A percentile compares a stretch with the other conserved stretches of the same genome.
Evolutionary conservation across 345 rosid species (phyloP).

Genomic region (Eucalyptus marginata): DNA sequence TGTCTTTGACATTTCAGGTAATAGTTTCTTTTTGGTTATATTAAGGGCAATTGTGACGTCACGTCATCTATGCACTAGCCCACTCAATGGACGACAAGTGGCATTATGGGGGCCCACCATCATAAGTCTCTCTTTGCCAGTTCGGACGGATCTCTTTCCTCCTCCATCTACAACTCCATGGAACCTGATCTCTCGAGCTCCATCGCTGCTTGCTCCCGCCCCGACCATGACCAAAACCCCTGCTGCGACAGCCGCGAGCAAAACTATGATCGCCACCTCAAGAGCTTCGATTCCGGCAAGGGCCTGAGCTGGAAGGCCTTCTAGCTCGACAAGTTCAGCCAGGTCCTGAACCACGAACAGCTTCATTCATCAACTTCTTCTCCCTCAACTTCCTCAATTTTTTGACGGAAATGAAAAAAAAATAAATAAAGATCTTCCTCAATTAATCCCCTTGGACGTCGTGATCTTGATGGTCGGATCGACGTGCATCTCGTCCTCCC

Average conservation of each 20-base stretch:
- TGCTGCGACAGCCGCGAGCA: fast-evolving
- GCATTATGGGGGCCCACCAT: no score
- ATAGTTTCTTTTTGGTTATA: neutral
- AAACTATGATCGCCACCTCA: neutral
- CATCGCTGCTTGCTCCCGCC: fast-evolving
- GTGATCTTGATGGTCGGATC: no score
- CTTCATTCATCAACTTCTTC: no score
- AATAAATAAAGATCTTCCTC: no score
- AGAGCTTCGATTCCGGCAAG: neutral
- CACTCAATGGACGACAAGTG: no score
- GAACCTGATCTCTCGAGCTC: neutral
- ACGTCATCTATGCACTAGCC: no score
- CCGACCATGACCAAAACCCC: neutral
- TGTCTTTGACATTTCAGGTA: fast-evolving
- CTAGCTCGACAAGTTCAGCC: neutral
- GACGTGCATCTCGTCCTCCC: no score
- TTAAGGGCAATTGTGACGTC: no score
- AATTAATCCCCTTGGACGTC: no score
- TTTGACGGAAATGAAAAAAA: no score
- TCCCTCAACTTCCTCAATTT: neutral
- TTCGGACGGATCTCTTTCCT: neutral
- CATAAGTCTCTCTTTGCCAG: neutral
- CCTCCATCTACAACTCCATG: neutral
- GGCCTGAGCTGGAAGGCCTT: neutral
- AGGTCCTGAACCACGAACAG: neutral